These are phyloP conservation scores for Iberis amara DNA, from an alignment of 441 rosid species.

Conservation along the genomic window DNA sequence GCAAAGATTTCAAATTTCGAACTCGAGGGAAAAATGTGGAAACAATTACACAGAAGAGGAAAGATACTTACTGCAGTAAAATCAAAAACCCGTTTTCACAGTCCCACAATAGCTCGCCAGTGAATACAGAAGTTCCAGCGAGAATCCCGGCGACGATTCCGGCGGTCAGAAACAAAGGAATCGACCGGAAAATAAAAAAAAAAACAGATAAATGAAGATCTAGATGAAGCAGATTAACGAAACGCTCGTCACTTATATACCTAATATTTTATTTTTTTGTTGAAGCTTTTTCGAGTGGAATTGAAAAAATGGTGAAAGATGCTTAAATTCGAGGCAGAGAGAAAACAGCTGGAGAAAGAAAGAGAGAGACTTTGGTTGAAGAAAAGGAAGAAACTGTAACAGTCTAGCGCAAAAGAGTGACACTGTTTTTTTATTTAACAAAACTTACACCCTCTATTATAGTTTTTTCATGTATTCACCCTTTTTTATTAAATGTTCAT, in stretches of 20 bases:
- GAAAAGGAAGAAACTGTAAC: conserved; percentile 17
- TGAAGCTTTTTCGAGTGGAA: conserved; percentile 14
- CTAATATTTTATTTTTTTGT: background rate
- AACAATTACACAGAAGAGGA: conserved; percentile 3
- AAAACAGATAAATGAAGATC: conserved; percentile 16
- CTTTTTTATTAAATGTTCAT: background rate
- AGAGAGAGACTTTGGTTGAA: background rate
- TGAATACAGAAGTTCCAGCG: conserved; percentile 10
- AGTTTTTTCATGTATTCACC: background rate
- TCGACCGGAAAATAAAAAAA: background rate
- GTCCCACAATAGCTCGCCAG: background rate
- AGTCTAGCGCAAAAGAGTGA: background rate
- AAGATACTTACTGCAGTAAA: background rate
- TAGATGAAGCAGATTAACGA: conserved; percentile 17
- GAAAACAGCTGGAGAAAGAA: conserved; percentile 25
- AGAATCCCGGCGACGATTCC: conserved; percentile 18
- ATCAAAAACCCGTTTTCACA: conserved; percentile 15
- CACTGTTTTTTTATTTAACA: background rate
- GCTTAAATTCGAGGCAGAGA: conserved; percentile 21
- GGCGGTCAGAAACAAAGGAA: background rate
- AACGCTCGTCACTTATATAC: background rate
- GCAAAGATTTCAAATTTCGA: background rate
- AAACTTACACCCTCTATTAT: conserved; percentile 7
- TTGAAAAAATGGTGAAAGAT: conserved; percentile 10
- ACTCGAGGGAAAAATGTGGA: background rate